Evolutionary conservation across 208 protist genomes (phyloP).

Genomic region (Acanthamoeba quina): DNA sequence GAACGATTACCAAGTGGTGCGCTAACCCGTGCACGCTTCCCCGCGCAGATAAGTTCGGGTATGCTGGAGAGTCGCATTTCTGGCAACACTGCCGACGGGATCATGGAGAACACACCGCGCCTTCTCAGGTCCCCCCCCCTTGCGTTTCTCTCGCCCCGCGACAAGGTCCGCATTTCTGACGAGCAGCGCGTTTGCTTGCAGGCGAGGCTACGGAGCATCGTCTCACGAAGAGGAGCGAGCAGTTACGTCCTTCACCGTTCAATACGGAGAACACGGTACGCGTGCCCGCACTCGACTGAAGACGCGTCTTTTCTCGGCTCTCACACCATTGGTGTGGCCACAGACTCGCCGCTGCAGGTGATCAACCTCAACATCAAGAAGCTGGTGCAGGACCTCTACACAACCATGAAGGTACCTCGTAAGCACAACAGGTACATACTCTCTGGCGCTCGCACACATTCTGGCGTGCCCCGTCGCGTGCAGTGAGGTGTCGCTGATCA

Average conservation of each 20-base stretch:
- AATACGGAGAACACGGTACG: neutral
- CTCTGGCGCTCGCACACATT: neutral
- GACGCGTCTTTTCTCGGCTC: neutral
- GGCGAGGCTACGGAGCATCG: neutral
- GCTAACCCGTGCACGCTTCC: neutral
- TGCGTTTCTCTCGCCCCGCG: neutral
- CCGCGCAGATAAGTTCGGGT: constrained; percentile 21
- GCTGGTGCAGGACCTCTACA: constrained; percentile 25
- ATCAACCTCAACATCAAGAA: constrained; percentile 54
- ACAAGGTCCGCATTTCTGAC: too few relatives aligned
- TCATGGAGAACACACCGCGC: constrained; percentile 2
- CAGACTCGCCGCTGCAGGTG: constrained; percentile 42
- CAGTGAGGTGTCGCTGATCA: neutral
- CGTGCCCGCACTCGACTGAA: neutral
- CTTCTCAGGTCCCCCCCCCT: neutral
- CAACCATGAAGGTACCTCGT: neutral
- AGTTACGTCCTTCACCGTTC: constrained; percentile 21
- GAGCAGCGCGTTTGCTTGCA: neutral
- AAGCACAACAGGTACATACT: neutral
- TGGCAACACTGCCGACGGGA: neutral
- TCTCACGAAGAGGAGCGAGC: neutral
- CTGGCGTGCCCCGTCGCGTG: neutral
- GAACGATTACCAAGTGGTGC: neutral
- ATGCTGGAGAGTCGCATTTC: constrained; percentile 48
- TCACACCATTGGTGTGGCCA: neutral